Conservation (phyloP, 192 early-diverging fungal species). For the Coemansia sp. region DNA sequence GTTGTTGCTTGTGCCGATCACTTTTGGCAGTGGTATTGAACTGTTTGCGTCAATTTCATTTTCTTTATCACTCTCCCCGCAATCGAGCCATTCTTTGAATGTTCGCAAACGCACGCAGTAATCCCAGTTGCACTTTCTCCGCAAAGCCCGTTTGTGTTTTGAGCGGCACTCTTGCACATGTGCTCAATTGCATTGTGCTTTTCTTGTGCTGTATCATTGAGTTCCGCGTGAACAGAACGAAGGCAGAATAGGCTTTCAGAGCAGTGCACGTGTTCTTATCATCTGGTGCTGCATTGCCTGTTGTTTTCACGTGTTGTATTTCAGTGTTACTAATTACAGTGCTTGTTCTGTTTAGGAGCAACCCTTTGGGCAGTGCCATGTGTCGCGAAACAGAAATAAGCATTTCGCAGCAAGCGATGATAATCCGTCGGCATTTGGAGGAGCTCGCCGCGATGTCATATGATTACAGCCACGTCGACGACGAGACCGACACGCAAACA, state of each 20-base stretch:
- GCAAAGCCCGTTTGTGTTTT: too few species aligned
- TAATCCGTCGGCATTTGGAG: slow-evolving; percentile 23
- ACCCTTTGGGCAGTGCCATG: slow-evolving; percentile 47
- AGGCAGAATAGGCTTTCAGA: not conserved
- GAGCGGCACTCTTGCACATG: too few species aligned
- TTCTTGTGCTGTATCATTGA: not conserved
- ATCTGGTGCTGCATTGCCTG: not conserved
- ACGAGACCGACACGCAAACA: slow-evolving; percentile 10
- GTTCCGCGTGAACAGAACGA: not conserved
- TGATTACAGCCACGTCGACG: slow-evolving; percentile 29
- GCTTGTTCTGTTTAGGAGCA: slow-evolving; percentile 22
- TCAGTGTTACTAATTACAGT: slow-evolving; percentile 1
- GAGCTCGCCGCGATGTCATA: slow-evolving; percentile 33
- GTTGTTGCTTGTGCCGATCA: not conserved
- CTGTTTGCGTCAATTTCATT: not conserved
- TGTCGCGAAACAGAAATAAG: slow-evolving; percentile 32
- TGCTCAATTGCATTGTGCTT: not conserved
- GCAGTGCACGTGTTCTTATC: not conserved
- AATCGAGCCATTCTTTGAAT: too few species aligned
- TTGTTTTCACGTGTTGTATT: not conserved
- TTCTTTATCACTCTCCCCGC: not conserved
- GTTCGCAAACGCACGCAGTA: too few species aligned
- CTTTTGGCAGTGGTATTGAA: not conserved
- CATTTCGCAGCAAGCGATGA: slow-evolving; percentile 38
- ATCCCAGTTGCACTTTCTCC: too few species aligned